Conservation (phyloP, 768 basidiomycete genomes). For the Boletellus ananas region DNA sequence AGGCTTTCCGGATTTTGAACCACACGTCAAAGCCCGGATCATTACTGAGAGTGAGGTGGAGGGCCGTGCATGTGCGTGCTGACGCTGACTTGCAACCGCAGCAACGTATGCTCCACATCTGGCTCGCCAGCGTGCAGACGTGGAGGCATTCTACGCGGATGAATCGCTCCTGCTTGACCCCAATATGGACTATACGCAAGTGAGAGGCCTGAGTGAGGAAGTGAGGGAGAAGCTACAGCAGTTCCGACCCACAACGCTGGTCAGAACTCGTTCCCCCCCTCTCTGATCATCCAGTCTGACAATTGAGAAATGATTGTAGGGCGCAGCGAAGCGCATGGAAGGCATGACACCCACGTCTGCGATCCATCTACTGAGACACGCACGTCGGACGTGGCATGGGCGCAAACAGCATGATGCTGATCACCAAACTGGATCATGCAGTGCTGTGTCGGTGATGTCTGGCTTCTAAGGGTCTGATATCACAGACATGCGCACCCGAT, state of each 20-base stretch:
- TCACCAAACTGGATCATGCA: too few species aligned
- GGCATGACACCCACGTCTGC: conserved; percentile 84
- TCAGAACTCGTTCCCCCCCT: conserved; percentile 24
- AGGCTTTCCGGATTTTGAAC: conserved; percentile 44
- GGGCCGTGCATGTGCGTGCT: neutral
- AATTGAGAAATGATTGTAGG: conserved; percentile 41
- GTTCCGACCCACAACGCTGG: conserved; percentile 68
- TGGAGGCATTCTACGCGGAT: conserved; percentile 70
- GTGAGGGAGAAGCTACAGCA: conserved; percentile 59
- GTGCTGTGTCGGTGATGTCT: too few species aligned
- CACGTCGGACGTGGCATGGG: conserved; percentile 36
- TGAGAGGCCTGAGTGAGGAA: conserved; percentile 73
- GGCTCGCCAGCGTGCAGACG: conserved; percentile 68
- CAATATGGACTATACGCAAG: conserved; percentile 59
- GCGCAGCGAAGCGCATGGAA: conserved; percentile 90
- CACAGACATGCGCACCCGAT: too few species aligned
- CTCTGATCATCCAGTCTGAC: neutral
- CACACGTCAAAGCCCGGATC: conserved; percentile 54
- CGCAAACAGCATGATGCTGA: too few species aligned
- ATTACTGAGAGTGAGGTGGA: conserved; percentile 60
- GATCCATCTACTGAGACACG: conserved; percentile 64
- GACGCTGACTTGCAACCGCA: conserved; percentile 24
- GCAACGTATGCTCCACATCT: conserved; percentile 63
- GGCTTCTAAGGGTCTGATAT: too few species aligned
- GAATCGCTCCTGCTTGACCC: conserved; percentile 69